Conservation (phyloP, 768 basidiomycete species). For the Auricularia cornea region DNA sequence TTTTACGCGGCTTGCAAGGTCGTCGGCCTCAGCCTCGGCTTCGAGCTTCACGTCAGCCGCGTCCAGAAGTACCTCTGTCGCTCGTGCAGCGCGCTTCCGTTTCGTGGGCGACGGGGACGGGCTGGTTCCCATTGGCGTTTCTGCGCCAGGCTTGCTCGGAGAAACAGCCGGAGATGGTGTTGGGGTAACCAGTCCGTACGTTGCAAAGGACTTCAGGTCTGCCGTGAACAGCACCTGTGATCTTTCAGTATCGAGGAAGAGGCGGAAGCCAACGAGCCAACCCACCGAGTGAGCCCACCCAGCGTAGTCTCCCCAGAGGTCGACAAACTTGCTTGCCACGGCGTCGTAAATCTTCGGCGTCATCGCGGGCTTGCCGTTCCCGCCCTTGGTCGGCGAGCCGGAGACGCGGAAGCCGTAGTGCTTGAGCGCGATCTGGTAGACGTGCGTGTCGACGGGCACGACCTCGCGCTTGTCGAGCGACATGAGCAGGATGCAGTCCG, state of each 20-base stretch:
- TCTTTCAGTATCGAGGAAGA: neutral
- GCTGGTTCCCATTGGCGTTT: neutral
- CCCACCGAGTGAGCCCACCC: slow-evolving; percentile 86
- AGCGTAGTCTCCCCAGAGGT: slow-evolving; percentile 75
- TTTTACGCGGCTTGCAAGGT: neutral
- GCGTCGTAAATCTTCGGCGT: slow-evolving; percentile 70
- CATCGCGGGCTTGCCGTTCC: slow-evolving; percentile 32
- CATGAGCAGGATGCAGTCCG: slow-evolving; percentile 91
- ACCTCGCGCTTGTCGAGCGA: slow-evolving; percentile 85
- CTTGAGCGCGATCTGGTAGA: slow-evolving; percentile 79
- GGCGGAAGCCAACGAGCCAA: neutral
- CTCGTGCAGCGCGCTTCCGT: slow-evolving; percentile 8
- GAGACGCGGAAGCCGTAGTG: slow-evolving; percentile 58
- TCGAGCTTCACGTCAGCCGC: neutral
- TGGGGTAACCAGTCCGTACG: slow-evolving; percentile 39
- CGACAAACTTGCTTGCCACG: slow-evolving; percentile 49
- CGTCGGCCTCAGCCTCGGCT: neutral
- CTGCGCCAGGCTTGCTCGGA: neutral
- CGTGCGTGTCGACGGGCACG: slow-evolving; percentile 94
- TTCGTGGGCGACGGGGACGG: slow-evolving; percentile 9
- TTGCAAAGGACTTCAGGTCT: slow-evolving; percentile 59
- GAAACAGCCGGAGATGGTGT: neutral
- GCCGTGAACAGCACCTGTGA: slow-evolving; percentile 64
- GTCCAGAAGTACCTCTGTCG: neutral
- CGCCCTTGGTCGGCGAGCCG: slow-evolving; percentile 34